A percentile compares a stretch with the other conserved stretches of the same genome.
Evolutionary conservation across 1,284 basidiomycete species (phyloP).

Genomic region (Rhizoctonia solani): DNA sequence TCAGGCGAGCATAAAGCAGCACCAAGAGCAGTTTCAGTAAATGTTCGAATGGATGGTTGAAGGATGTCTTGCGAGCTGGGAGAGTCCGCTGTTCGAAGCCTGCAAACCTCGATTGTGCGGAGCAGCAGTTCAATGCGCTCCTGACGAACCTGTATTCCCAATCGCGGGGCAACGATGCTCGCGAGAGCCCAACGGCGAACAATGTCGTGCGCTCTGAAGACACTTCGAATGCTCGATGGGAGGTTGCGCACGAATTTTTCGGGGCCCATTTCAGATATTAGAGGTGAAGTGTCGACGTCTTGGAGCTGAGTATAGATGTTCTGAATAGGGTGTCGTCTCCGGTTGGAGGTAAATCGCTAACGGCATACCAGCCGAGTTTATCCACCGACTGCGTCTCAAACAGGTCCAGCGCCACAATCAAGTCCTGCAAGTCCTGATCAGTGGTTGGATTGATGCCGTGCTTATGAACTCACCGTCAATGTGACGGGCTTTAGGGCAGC

Average conservation of each 20-base stretch:
- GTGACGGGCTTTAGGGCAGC: constrained; percentile 73
- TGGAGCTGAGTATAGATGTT: constrained; percentile 70
- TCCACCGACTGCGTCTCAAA: constrained; percentile 78
- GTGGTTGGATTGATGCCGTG: background rate
- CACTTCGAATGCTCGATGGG: constrained; percentile 70
- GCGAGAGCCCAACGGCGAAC: constrained; percentile 76
- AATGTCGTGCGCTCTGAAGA: constrained; percentile 71
- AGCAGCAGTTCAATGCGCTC: constrained; percentile 70
- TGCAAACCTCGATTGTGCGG: constrained; percentile 68
- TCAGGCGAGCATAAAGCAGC: constrained; percentile 74
- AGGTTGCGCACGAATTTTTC: constrained; percentile 65
- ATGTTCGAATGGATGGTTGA: constrained; percentile 68
- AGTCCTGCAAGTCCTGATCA: constrained; percentile 54
- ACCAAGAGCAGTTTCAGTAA: constrained; percentile 71
- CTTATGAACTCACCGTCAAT: constrained; percentile 60
- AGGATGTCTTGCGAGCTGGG: constrained; percentile 42
- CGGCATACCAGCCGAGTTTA: constrained; percentile 70
- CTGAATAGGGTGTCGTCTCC: constrained; percentile 73
- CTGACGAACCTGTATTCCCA: constrained; percentile 67
- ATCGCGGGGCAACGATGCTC: constrained; percentile 62
- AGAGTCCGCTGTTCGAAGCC: constrained; percentile 58
- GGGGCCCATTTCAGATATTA: constrained; percentile 68
- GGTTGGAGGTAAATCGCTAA: constrained; percentile 41
- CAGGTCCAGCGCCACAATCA: constrained; percentile 72
- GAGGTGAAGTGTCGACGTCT: constrained; percentile 67